Conservation (phyloP, 2,329 filamentous ascomycete species). For the Didymellaceae sp. region DNA sequence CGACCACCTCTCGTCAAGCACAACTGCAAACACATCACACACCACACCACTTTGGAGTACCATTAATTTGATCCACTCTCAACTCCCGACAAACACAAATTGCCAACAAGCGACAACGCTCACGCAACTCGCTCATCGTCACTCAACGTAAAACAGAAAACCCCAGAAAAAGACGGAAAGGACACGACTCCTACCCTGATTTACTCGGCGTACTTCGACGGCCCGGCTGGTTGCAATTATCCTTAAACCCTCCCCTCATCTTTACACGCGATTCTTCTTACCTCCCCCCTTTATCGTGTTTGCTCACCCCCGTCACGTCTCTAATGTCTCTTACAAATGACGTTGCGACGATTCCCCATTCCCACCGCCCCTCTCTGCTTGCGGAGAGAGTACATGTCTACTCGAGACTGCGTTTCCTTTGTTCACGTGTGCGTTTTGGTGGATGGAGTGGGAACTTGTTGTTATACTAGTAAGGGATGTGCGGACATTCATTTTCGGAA, state of each 20-base stretch:
- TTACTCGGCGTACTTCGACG: slow-evolving; percentile 37
- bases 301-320: slow-evolving; percentile 37
- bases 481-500: slow-evolving; percentile 29
- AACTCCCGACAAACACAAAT: slow-evolving; percentile 25
- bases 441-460: slow-evolving; percentile 22
- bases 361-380: slow-evolving; percentile 29
- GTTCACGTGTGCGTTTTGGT: slow-evolving; percentile 27
- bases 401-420: slow-evolving; percentile 46
- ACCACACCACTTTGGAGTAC: slow-evolving; percentile 21
- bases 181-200: slow-evolving; percentile 40
- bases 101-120: slow-evolving; percentile 22
- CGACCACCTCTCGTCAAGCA: slow-evolving; percentile 16
- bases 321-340: slow-evolving; percentile 17
- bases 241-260: slow-evolving; percentile 20
- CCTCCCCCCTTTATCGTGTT: slow-evolving; percentile 27
- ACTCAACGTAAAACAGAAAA: slow-evolving; percentile 35
- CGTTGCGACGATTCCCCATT: slow-evolving; percentile 21
- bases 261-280: slow-evolving; percentile 19
- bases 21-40: slow-evolving; percentile 26
- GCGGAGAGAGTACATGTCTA: slow-evolving; percentile 44
- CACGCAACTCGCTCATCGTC: slow-evolving; percentile 32
- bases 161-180: slow-evolving; percentile 39
- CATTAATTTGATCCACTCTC: slow-evolving; percentile 24
- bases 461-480: slow-evolving; percentile 21
- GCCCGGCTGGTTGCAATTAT: slow-evolving; percentile 32